Conservation (phyloP, 176 grass and related monocot species). For the Leersia perrieri region DNA sequence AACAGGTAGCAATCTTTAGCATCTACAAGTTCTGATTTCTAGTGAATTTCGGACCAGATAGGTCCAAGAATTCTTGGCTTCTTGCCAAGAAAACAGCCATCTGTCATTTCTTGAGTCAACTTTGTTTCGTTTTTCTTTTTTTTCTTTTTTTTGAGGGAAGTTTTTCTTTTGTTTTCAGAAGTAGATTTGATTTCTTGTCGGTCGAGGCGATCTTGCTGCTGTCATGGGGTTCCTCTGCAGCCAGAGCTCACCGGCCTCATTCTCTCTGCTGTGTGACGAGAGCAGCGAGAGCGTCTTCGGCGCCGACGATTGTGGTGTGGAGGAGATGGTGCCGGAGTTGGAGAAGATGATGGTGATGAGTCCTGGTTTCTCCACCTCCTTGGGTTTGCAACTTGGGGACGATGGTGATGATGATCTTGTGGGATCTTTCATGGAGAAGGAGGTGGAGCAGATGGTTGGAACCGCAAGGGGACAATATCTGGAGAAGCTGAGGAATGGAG, state of each 20-base stretch:
- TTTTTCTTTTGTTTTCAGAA: too few relatives aligned
- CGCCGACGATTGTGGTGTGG: slow-evolving; percentile 22
- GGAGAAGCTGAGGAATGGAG: slow-evolving; percentile 52
- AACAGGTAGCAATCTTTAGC: slow-evolving; percentile 2
- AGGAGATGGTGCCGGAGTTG: background rate
- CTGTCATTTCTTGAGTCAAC: slow-evolving; percentile 14
- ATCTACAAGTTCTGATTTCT: background rate
- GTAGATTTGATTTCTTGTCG: background rate
- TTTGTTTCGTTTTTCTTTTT: background rate
- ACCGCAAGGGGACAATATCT: slow-evolving; percentile 34
- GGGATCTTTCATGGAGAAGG: slow-evolving; percentile 50
- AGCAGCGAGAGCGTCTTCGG: slow-evolving; percentile 43
- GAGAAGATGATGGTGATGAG: background rate
- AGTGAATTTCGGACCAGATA: background rate
- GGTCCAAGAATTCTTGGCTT: slow-evolving; percentile 9
- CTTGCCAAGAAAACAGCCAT: background rate
- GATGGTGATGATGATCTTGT: slow-evolving; percentile 60
- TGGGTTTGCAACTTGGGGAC: slow-evolving; percentile 44
- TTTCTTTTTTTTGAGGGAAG: background rate
- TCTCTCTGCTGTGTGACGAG: slow-evolving; percentile 64
- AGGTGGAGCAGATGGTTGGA: slow-evolving; percentile 53
- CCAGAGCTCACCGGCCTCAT: background rate
- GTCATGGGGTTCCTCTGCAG: slow-evolving; percentile 25
- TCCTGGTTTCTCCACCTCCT: background rate
- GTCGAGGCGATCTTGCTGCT: background rate